Percentiles rank a stretch among this genome's conserved stretches.
phyloP scores from a whole-genome alignment of 441 rosid species.

The Erodium trifolium region DNA sequence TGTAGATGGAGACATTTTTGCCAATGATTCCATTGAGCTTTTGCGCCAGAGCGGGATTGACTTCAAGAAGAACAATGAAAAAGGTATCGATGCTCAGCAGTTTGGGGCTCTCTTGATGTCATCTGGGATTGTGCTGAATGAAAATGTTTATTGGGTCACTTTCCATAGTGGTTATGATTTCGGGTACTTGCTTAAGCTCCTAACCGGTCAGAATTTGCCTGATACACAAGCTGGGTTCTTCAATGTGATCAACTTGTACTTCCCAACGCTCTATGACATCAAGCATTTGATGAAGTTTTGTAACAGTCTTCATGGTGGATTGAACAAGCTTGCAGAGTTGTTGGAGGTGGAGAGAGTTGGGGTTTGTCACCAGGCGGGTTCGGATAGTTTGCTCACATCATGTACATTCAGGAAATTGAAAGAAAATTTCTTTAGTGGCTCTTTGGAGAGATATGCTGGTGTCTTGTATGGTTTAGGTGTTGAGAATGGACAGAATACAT shows the following conservation, averaged over 20 bases:
- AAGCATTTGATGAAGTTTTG: constrained; percentile 63
- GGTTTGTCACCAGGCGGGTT: constrained; percentile 60
- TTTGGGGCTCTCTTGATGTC: constrained; percentile 57
- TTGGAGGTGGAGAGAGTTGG: constrained; percentile 57
- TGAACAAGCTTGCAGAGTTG: constrained; percentile 54
- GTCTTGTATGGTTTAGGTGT: constrained; percentile 66
- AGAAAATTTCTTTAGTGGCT: constrained; percentile 54
- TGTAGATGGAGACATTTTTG: constrained; percentile 34
- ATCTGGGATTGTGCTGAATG: constrained; percentile 53
- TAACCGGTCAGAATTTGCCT: constrained; percentile 45
- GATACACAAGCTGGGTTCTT: constrained; percentile 41
- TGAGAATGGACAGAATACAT: constrained; percentile 44
- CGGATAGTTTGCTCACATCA: constrained; percentile 58
- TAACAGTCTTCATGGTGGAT: constrained; percentile 56
- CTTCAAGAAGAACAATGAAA: constrained; percentile 33
- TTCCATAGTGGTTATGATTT: constrained; percentile 63
- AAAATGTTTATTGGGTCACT: constrained; percentile 47
- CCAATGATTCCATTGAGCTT: constrained; percentile 47
- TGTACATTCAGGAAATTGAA: constrained; percentile 59
- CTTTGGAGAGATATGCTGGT: constrained; percentile 59
- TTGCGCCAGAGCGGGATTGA: constrained; percentile 49
- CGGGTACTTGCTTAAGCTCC: constrained; percentile 57
- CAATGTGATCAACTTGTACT: constrained; percentile 37
- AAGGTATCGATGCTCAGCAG: constrained; percentile 36
- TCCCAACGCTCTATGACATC: constrained; percentile 47